Percentiles rank a stretch among this genome's conserved stretches.
phyloP scores from a whole-genome alignment of 306 rosid species.

The Trifolium dubium region DNA sequence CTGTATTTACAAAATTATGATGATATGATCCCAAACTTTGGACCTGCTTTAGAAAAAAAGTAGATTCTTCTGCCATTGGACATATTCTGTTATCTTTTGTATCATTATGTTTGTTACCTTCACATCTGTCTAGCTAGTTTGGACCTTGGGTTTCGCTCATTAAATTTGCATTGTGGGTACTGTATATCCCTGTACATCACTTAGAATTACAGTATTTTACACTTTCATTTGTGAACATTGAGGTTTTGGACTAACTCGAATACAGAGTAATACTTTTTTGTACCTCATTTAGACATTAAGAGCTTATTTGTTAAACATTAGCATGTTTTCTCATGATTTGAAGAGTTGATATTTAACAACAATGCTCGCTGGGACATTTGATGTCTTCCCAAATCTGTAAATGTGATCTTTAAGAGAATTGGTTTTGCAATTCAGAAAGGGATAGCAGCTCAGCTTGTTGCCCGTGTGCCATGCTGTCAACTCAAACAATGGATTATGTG shows the following conservation, averaged over 20 bases:
- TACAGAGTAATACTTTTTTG: not conserved
- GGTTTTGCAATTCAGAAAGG: too few relatives aligned
- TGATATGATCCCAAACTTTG: constrained; percentile 33
- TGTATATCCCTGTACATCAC: constrained; percentile 17
- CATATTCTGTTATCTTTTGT: constrained; percentile 30
- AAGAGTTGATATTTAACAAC: constrained; percentile 37
- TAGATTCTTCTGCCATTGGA: constrained; percentile 35
- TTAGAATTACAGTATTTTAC: constrained; percentile 23
- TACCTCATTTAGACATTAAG: not conserved
- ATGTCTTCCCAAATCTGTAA: not conserved
- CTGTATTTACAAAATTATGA: constrained; percentile 30
- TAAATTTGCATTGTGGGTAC: constrained; percentile 6
- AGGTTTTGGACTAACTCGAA: not conserved
- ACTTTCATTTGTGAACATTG: constrained; percentile 14
- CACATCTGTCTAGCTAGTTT: constrained; percentile 22
- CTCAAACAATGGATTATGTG: constrained; percentile 28
- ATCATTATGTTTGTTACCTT: not conserved
- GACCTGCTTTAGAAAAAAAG: constrained; percentile 41
- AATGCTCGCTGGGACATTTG: constrained; percentile 29
- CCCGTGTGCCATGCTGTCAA: not conserved
- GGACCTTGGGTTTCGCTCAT: constrained; percentile 29
- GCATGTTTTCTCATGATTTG: constrained; percentile 21
- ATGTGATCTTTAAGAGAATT: too few relatives aligned
- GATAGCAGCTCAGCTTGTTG: too few relatives aligned
- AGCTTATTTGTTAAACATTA: constrained; percentile 35